phyloP scores from a whole-genome alignment of 139 green algal genomes.

The Auxenochlorella protothecoides region DNA sequence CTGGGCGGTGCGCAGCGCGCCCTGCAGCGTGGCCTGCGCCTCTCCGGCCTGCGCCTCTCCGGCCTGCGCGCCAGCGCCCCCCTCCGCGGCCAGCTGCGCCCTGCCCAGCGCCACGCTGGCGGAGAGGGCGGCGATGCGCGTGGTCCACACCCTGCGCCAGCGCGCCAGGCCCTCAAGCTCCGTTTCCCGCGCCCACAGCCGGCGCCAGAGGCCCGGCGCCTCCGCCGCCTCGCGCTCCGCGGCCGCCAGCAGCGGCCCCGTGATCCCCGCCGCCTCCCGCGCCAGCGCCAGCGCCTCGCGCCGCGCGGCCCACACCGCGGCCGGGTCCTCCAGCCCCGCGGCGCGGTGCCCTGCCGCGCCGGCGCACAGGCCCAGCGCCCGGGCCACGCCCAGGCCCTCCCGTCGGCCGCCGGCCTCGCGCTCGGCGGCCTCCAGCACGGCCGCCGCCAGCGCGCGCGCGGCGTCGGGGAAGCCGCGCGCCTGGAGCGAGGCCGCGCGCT shows the following conservation, averaged over 20 bases:
- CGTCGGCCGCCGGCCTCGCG: neutral
- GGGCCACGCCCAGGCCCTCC: slow-evolving; percentile 7
- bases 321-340: slow-evolving; percentile 4
- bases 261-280: slow-evolving; percentile 19
- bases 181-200: slow-evolving; percentile 6
- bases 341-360: slow-evolving; percentile 1
- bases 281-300: slow-evolving; percentile 25
- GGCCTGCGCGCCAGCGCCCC: too few species aligned
- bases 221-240: slow-evolving; percentile 8
- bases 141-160: too few species aligned
- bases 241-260: slow-evolving; percentile 11
- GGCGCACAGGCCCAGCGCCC: neutral
- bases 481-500: too few species aligned
- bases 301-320: slow-evolving; percentile 6
- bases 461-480: neutral
- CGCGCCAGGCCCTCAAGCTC: neutral
- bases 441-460: slow-evolving; percentile 20
- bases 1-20: neutral
- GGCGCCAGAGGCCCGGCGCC: slow-evolving; percentile 10
- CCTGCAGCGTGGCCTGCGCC: neutral
- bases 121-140: too few species aligned
- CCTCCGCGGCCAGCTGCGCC: too few species aligned
- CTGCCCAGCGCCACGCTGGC: too few species aligned
- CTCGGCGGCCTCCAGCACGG: slow-evolving; percentile 11
- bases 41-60: too few species aligned